Percentiles rank a stretch among this genome's conserved stretches.
Conservation (phyloP, 805 yeast genomes). For the Yarrowia porcina region DNA sequence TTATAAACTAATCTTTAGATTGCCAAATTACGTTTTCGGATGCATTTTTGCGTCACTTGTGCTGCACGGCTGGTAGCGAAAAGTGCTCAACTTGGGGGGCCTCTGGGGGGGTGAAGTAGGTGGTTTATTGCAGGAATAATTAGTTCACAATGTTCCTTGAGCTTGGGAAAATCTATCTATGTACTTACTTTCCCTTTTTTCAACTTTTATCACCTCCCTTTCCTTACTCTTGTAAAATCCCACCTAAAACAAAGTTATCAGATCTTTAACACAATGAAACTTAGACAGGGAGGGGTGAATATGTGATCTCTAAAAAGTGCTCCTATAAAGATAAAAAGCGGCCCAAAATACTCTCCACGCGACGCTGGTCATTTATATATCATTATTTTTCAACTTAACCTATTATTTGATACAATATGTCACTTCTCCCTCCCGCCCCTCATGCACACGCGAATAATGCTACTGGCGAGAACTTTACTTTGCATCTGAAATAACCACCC, state of each 20-base stretch:
- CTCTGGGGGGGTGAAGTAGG: too few species aligned
- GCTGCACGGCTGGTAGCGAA: conserved; percentile 25
- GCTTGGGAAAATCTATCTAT: background rate
- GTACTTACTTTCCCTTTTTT: background rate
- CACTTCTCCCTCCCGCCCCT: too few species aligned
- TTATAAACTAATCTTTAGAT: too few species aligned
- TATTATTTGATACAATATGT: too few species aligned
- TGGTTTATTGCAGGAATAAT: background rate
- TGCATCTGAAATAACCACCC: background rate
- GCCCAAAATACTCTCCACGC: too few species aligned
- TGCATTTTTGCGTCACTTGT: conserved; percentile 5
- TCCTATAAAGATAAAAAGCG: too few species aligned
- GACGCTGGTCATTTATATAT: too few species aligned
- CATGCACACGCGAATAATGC: conserved; percentile 2
- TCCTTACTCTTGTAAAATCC: background rate
- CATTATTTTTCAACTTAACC: too few species aligned
- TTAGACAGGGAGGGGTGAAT: too few species aligned
- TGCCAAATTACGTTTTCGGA: background rate
- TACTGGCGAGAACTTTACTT: background rate
- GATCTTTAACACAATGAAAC: background rate
- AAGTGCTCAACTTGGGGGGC: background rate
- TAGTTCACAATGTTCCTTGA: too few species aligned
- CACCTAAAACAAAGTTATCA: background rate
- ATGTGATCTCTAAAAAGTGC: too few species aligned
- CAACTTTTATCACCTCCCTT: background rate